A percentile compares a stretch with the other conserved stretches of the same genome.
Conservation (phyloP, 371 early-diverging fungal genomes). For the Actinomucor elegans region DNA sequence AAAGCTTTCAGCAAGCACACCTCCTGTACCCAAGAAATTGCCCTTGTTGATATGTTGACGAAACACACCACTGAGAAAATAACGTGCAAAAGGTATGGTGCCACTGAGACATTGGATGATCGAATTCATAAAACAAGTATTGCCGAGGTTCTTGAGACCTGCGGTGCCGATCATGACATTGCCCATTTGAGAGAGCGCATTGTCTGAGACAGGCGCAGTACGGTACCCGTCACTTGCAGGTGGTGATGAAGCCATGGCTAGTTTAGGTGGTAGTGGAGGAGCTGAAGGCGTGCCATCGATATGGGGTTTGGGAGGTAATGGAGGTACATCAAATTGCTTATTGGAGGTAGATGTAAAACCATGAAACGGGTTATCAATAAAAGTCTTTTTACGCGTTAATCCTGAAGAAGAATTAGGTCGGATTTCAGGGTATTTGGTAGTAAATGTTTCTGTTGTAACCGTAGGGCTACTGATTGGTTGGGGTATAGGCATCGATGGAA, state of each 20-base stretch:
- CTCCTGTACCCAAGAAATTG: constrained; percentile 84
- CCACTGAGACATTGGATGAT: constrained; percentile 90
- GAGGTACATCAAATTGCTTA: constrained; percentile 26
- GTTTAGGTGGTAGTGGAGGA: constrained; percentile 12
- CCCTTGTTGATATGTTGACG: constrained; percentile 67
- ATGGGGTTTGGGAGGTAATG: constrained; percentile 10
- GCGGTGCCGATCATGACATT: constrained; percentile 61
- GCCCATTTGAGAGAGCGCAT: constrained; percentile 48
- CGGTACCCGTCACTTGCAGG: background rate
- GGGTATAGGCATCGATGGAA: constrained; percentile 13
- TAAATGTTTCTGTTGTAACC: background rate
- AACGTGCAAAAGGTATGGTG: constrained; percentile 82
- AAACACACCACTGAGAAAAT: constrained; percentile 75
- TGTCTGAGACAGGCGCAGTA: constrained; percentile 21
- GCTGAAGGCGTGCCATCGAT: background rate
- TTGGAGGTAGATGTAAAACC: constrained; percentile 51
- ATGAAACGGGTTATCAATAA: constrained; percentile 63
- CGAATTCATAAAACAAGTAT: constrained; percentile 98
- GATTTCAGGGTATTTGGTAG: constrained; percentile 6
- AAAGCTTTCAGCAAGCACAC: constrained; percentile 69
- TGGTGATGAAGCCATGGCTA: constrained; percentile 2
- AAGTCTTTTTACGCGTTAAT: constrained; percentile 42
- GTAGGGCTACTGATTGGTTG: background rate
- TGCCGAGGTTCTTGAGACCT: constrained; percentile 92
- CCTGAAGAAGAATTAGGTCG: constrained; percentile 4